Conservation (phyloP, 495 filamentous ascomycete genomes). For the Hypoxylon trugodes region DNA sequence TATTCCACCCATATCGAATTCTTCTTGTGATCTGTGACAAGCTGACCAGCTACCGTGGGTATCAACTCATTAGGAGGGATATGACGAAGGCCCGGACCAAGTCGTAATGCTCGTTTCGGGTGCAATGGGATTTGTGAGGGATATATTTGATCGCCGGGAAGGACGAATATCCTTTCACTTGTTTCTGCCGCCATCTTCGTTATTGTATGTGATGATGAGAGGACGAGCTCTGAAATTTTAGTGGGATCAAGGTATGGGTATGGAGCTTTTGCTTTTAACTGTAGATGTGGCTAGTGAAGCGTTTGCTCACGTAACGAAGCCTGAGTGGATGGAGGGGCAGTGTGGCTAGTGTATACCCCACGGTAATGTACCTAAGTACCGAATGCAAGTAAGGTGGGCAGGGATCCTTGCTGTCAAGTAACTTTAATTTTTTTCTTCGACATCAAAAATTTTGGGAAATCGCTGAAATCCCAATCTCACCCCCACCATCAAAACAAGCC, state of each 20-base stretch:
- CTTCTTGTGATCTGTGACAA: slow-evolving; percentile 78
- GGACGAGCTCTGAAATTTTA: slow-evolving; percentile 14
- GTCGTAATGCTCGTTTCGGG: slow-evolving; percentile 72
- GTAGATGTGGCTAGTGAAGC: slow-evolving; percentile 15
- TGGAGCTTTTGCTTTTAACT: slow-evolving; percentile 14
- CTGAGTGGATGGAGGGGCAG: slow-evolving; percentile 44
- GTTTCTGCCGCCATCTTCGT: slow-evolving; percentile 51
- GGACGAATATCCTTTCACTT: slow-evolving; percentile 61
- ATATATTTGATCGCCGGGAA: slow-evolving; percentile 82
- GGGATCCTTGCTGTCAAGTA: slow-evolving; percentile 10
- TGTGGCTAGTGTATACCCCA: slow-evolving; percentile 29
- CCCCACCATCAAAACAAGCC: slow-evolving; percentile 15
- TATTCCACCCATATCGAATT: slow-evolving; percentile 82
- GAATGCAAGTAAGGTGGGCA: slow-evolving; percentile 13
- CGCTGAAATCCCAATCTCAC: slow-evolving; percentile 13
- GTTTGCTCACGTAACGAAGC: no score
- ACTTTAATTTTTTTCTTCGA: slow-evolving; percentile 31
- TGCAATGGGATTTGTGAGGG: slow-evolving; percentile 70
- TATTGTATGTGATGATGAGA: slow-evolving; percentile 5
- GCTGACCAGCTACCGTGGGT: slow-evolving; percentile 79
- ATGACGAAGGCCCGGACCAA: slow-evolving; percentile 86
- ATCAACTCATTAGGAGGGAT: slow-evolving; percentile 73
- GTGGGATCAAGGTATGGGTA: slow-evolving; percentile 12
- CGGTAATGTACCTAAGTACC: background rate
- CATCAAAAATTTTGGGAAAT: slow-evolving; percentile 33